Evolutionary conservation across 1,284 basidiomycete genomes (phyloP).

Genomic region (Irpex rosettiformis): DNA sequence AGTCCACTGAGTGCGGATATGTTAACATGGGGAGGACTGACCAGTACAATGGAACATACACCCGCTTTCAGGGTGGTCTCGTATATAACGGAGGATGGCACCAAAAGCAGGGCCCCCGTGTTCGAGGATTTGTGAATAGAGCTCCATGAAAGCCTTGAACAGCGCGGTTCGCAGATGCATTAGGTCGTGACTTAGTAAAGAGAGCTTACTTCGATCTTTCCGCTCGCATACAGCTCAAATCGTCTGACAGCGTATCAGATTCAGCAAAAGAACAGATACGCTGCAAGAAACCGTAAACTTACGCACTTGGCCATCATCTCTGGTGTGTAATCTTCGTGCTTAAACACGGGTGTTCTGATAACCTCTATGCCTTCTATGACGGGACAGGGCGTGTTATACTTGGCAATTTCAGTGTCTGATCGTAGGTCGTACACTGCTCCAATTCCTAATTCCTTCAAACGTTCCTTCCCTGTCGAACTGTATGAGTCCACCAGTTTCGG

Average conservation of each 20-base stretch:
- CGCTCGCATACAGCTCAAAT: conserved; percentile 74
- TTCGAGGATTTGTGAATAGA: conserved; percentile 77
- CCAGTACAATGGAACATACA: conserved; percentile 78
- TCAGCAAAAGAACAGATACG: conserved; percentile 16
- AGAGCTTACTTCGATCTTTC: conserved; percentile 62
- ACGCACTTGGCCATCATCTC: conserved; percentile 79
- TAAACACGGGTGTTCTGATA: conserved; percentile 61
- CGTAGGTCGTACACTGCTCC: conserved; percentile 68
- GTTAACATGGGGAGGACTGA: conserved; percentile 13
- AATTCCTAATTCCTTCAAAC: conserved; percentile 58
- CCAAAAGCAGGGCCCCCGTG: conserved; percentile 64
- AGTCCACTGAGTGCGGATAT: no score
- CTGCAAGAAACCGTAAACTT: conserved; percentile 26
- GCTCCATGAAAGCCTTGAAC: conserved; percentile 68
- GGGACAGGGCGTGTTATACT: conserved; percentile 64
- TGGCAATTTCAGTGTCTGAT: conserved; percentile 72
- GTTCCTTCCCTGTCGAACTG: conserved; percentile 44
- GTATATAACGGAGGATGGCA: conserved; percentile 61
- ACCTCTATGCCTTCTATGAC: conserved; percentile 58
- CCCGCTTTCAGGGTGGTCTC: conserved; percentile 60
- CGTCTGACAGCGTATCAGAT: conserved; percentile 39
- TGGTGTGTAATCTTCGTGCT: conserved; percentile 73
- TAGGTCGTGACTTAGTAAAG: not conserved
- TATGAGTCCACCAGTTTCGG: not conserved
- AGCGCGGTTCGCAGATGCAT: not conserved